phyloP scores from a whole-genome alignment of 1,284 basidiomycete genomes.

The Hypsizygus ulmarius region DNA sequence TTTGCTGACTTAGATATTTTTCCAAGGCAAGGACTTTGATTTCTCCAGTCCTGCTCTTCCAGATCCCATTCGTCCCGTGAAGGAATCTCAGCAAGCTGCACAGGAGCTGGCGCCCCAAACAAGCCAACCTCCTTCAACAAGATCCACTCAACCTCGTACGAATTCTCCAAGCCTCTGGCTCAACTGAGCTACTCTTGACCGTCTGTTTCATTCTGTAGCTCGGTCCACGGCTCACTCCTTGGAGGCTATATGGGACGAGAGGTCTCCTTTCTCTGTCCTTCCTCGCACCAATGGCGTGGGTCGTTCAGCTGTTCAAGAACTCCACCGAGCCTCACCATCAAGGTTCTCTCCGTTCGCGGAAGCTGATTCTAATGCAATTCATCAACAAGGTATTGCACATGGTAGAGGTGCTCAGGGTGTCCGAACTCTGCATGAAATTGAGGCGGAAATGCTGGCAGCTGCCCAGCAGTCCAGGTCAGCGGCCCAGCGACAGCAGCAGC shows the following conservation, averaged over 20 bases:
- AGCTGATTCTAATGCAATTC: conserved; percentile 27
- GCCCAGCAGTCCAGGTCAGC: conserved; percentile 42
- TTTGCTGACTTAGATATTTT: conserved; percentile 10
- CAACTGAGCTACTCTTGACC: conserved; percentile 21
- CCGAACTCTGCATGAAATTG: conserved; percentile 89
- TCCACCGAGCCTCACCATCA: conserved; percentile 28
- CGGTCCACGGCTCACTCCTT: conserved; percentile 47
- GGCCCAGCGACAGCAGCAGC: conserved; percentile 31
- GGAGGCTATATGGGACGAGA: conserved; percentile 78
- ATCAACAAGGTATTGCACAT: conserved; percentile 32
- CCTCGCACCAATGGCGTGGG: conserved; percentile 50
- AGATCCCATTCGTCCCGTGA: conserved; percentile 23
- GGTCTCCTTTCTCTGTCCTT: conserved; percentile 68
- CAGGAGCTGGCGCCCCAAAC: conserved; percentile 20
- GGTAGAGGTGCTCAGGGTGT: conserved; percentile 45
- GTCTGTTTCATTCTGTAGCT: conserved; percentile 31
- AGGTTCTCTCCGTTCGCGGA: conserved; percentile 34
- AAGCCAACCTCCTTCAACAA: conserved; percentile 8
- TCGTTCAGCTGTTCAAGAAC: conserved; percentile 31
- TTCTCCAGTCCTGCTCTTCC: conserved; percentile 59
- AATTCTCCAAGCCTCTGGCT: conserved; percentile 17
- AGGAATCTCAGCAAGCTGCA: conserved; percentile 10
- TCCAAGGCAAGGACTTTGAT: conserved; percentile 88
- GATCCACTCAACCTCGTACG: conserved; percentile 29
- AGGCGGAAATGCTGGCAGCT: conserved; percentile 80